These are phyloP conservation scores for Gracilaria gracilis DNA, from an alignment of 23 red algal species.

Conservation along the genomic window DNA sequence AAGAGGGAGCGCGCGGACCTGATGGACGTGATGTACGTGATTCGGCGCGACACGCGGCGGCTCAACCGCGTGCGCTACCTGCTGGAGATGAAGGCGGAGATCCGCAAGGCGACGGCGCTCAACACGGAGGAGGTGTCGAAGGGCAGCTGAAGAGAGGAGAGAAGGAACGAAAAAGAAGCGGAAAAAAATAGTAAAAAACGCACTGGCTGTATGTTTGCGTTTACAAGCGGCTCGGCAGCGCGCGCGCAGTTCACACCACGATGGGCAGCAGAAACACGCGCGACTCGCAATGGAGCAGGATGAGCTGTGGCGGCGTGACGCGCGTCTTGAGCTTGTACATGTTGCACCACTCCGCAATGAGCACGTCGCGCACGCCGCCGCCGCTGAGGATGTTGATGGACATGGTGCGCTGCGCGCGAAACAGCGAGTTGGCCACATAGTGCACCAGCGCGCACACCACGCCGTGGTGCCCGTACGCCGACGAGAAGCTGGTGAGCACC, in stretches of 20 bases:
- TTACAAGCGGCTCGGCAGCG: not conserved
- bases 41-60: constrained; percentile 83
- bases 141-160: not conserved
- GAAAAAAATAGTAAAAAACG: no score
- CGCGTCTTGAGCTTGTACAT: constrained; percentile 38
- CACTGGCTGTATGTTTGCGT: constrained; percentile 8
- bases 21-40: constrained; percentile 91
- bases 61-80: constrained; percentile 94
- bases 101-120: constrained; percentile 72
- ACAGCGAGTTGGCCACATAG: constrained; percentile 41
- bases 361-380: constrained; percentile 64
- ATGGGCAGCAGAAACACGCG: constrained; percentile 17
- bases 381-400: constrained; percentile 59
- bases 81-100: constrained; percentile 93
- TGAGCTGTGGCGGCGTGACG: constrained; percentile 51
- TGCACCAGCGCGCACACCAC: constrained; percentile 34
- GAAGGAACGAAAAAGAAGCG: not conserved
- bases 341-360: constrained; percentile 61
- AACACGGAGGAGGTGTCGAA: constrained; percentile 56
- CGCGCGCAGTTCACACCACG: constrained; percentile 24
- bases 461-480: constrained; percentile 41
- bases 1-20: constrained; percentile 82
- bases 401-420: constrained; percentile 3
- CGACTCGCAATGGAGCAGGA: constrained; percentile 25
- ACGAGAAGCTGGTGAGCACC: constrained; percentile 51